Conservation (phyloP, 495 filamentous ascomycete species). For the Penicillium cinerascens region DNA sequence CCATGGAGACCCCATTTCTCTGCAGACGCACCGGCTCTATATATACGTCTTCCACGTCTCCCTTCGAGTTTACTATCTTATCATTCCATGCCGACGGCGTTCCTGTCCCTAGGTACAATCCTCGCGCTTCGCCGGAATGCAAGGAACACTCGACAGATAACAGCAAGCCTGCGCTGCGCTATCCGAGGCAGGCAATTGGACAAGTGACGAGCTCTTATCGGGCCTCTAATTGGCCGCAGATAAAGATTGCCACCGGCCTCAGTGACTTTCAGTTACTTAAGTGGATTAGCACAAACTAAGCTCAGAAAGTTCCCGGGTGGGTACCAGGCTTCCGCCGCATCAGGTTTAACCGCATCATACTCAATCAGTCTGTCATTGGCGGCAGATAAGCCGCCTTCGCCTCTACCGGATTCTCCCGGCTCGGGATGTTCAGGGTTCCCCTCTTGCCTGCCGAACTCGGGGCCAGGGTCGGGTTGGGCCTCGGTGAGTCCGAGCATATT, state of each 20-base stretch:
- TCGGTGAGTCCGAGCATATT: not conserved
- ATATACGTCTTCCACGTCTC: not conserved
- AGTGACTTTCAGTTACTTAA: not conserved
- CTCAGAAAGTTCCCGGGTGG: not conserved
- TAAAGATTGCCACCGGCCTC: constrained; percentile 4
- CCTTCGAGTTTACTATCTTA: not conserved
- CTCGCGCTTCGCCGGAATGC: not conserved
- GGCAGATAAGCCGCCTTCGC: constrained; percentile 15
- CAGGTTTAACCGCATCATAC: not conserved
- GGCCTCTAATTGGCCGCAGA: constrained; percentile 12
- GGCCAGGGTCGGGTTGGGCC: not conserved
- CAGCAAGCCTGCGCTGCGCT: not conserved
- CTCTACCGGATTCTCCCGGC: constrained; percentile 8
- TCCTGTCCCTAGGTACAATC: not conserved
- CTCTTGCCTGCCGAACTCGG: constrained; percentile 2
- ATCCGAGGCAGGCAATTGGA: constrained; percentile 12
- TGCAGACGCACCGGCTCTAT: not conserved
- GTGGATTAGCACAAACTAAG: not conserved
- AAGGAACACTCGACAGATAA: not conserved
- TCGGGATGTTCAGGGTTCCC: constrained; percentile 1
- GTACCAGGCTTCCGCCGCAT: not conserved
- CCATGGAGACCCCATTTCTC: not conserved
- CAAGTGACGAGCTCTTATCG: constrained; percentile 1
- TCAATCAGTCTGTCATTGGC: constrained; percentile 1
- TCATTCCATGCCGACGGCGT: not conserved